These are phyloP conservation scores for Trichosporon asahii DNA, from an alignment of 1,284 basidiomycete genomes.

Conservation along the genomic window DNA sequence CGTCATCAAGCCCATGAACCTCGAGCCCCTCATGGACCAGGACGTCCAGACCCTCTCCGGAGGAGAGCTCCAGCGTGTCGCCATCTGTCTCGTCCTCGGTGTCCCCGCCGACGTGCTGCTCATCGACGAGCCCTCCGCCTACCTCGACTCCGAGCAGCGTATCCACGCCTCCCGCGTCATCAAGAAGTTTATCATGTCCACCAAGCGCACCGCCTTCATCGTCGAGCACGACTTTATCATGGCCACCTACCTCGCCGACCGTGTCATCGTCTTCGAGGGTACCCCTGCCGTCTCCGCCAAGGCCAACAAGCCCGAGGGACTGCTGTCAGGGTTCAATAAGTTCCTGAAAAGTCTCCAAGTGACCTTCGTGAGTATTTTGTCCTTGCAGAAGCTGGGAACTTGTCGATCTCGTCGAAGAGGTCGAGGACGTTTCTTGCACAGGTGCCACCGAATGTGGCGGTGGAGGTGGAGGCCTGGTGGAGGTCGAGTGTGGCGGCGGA, in stretches of 20 bases:
- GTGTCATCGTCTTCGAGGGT: constrained; percentile 93
- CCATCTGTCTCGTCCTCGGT: constrained; percentile 84
- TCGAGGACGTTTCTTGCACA: no score
- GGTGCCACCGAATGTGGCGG: no score
- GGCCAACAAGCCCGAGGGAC: constrained; percentile 59
- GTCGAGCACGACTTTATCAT: constrained; percentile 40
- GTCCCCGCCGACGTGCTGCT: constrained; percentile 67
- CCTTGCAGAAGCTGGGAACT: no score
- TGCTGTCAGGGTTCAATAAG: constrained; percentile 53
- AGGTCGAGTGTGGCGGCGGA: no score
- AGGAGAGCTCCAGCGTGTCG: constrained; percentile 93
- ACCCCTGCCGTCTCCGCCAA: constrained; percentile 75
- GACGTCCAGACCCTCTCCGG: constrained; percentile 93
- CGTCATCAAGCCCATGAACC: constrained; percentile 87
- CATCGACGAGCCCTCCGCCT: constrained; percentile 65
- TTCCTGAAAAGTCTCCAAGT: constrained; percentile 59
- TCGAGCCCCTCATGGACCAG: constrained; percentile 91
- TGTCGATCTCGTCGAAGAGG: background rate
- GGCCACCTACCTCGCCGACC: constrained; percentile 92
- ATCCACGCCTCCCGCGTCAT: constrained; percentile 95
- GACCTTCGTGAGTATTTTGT: no score
- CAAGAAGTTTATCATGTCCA: constrained; percentile 89
- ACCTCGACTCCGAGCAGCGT: constrained; percentile 95
- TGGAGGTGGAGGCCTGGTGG: background rate
- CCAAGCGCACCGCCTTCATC: constrained; percentile 94